Conservation (phyloP, 345 rosid genomes). For the Ceriops decandra region DNA sequence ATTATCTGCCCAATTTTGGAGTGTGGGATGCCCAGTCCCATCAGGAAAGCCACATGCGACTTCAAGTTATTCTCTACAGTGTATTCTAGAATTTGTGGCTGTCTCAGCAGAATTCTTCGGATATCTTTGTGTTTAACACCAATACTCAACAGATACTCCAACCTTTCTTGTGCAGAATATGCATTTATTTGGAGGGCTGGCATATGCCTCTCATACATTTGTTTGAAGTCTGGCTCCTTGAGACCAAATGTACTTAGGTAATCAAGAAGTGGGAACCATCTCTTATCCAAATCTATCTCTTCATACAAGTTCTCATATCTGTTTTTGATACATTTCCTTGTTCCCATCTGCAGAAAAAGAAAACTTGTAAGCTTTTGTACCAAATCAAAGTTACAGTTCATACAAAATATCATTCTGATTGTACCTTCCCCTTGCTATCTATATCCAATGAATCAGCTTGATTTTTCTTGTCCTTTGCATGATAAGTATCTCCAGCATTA, state of each 20-base stretch:
- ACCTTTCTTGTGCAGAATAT: constrained; percentile 75
- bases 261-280: constrained; percentile 86
- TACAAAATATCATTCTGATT: constrained; percentile 7
- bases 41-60: constrained; percentile 71
- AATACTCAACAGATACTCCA: constrained; percentile 75
- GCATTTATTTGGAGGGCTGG: constrained; percentile 74
- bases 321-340: constrained; percentile 34
- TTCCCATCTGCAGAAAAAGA: constrained; percentile 39
- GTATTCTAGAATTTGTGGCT: constrained; percentile 86
- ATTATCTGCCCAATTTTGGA: constrained; percentile 85
- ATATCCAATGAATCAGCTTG: constrained; percentile 34
- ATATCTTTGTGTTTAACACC: constrained; percentile 90
- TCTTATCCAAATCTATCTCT: constrained; percentile 67
- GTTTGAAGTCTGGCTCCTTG: constrained; percentile 78
- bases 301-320: constrained; percentile 56
- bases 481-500: constrained; percentile 13
- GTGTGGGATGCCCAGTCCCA: constrained; percentile 69
- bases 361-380: constrained; percentile 9
- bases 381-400: neutral
- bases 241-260: constrained; percentile 74
- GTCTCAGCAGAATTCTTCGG: constrained; percentile 80
- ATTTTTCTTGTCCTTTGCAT: constrained; percentile 20
- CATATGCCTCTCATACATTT: constrained; percentile 89
- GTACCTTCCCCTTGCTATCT: constrained; percentile 50
- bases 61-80: constrained; percentile 84